These are phyloP conservation scores for Liquidambar formosana DNA, from an alignment of 164 flowering plant genomes.

Conservation along the genomic window DNA sequence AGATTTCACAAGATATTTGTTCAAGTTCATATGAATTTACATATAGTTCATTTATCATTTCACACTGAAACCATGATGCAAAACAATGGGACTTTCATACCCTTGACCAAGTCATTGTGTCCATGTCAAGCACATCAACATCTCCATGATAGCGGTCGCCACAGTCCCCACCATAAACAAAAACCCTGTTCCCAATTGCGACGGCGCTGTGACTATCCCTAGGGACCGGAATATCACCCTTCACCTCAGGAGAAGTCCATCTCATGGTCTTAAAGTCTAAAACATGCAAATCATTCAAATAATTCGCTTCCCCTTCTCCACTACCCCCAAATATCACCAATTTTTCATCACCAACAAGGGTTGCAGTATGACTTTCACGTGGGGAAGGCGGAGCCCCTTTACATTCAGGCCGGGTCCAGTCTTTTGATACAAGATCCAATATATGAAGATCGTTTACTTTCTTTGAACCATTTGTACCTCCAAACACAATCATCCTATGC, in stretches of 20 bases:
- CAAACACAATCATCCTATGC: conserved; percentile 76
- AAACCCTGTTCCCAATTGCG: conserved; percentile 54
- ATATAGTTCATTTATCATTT: no score
- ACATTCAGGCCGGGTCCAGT: conserved; percentile 69
- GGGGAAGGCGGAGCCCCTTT: conserved; percentile 73
- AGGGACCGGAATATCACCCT: conserved; percentile 73
- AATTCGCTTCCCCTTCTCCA: conserved; percentile 87
- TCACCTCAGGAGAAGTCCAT: conserved; percentile 73
- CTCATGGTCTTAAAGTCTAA: conserved; percentile 71
- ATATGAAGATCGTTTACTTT: conserved; percentile 85
- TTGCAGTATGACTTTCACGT: conserved; percentile 89
- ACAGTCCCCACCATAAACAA: conserved; percentile 91
- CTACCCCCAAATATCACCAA: conserved; percentile 94
- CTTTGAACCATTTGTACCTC: conserved; percentile 87
- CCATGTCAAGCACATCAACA: conserved; percentile 72
- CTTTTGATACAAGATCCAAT: conserved; percentile 62
- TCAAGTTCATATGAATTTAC: not conserved
- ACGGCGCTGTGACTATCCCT: conserved; percentile 87
- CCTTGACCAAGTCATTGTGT: conserved; percentile 71
- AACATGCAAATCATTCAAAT: conserved; percentile 85
- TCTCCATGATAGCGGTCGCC: conserved; percentile 85
- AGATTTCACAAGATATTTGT: not conserved
- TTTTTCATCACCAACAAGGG: conserved; percentile 63
- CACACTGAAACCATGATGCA: not conserved
- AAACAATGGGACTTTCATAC: conserved; percentile 32